Evolutionary conservation across 2,329 filamentous ascomycete genomes (phyloP), one percentile per base, ranked within the genome.

Genomic region (Aaosphaeria arxii): DNA sequence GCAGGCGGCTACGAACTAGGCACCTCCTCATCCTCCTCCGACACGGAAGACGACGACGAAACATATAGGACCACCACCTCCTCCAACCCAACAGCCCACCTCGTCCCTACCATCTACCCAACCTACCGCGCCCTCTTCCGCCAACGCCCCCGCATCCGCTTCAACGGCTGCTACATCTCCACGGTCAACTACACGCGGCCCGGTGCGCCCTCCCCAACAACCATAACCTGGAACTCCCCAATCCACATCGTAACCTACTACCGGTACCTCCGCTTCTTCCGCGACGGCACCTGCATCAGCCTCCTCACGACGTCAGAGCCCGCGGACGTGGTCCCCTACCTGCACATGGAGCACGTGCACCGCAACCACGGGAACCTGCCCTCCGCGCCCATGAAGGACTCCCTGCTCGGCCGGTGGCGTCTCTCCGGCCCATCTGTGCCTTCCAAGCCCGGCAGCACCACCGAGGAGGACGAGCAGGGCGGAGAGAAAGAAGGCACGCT

Each of bases 211-310:
- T 85, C 84, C 3, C 79, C 82, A 17, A 86, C 85, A 54, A 85
- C 84, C 46, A 74, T 87, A 13, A 86, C 88, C 1, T 96, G 91
- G 89, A 64, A 66, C 48, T 86, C 82, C 28, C 91, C 91, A 6
- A 87, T 97, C 33, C 91, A 95, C 67, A 95, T 97, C 49, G 91
- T 99, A 43, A 99, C 94, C 1, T 99, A 97, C 74, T 99, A 95
- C 74, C 89, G 94, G 49, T 99, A 97, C 72, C 81, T 99, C 4
- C 88, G 94, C 45, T 94, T 99, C 75, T 94, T 94, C 74, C 88
- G 91, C 28, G 89, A 97, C 69, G 94, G 94, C 30, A 87, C 87
- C 1, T 84, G 81, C 54, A 85, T 97, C 50, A 89, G 85, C 46
- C 79, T 99, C 1, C 79, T 95, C 33, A 89, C 88, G 0, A 95